Evolutionary conservation across 768 basidiomycete species (phyloP).

Genomic region (Mycena albidolilacea): DNA sequence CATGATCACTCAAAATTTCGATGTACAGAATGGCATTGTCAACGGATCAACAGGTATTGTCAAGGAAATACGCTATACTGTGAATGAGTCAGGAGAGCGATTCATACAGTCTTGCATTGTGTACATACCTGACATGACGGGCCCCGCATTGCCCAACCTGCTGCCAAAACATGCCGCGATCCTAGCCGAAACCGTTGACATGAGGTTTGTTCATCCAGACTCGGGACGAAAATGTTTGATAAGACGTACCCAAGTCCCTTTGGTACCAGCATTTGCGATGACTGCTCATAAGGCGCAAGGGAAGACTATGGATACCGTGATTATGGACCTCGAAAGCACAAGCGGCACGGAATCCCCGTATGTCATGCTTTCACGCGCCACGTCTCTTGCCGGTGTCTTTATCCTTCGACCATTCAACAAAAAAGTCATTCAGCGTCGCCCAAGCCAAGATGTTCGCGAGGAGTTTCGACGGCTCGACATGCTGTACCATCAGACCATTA

Average conservation of each 20-base stretch:
- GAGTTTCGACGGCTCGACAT: slow-evolving; percentile 16
- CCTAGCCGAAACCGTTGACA: slow-evolving; percentile 8
- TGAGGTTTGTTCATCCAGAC: slow-evolving; percentile 15
- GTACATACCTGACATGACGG: slow-evolving; percentile 14
- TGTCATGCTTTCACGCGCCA: slow-evolving; percentile 20
- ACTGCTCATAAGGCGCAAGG: slow-evolving; percentile 22
- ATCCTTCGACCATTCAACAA: slow-evolving; percentile 14
- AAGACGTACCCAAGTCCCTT: not conserved
- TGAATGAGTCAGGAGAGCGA: slow-evolving; percentile 5
- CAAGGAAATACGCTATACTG: too few relatives aligned
- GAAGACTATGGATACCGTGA: slow-evolving; percentile 12
- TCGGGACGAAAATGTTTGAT: slow-evolving; percentile 6
- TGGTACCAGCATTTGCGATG: slow-evolving; percentile 22
- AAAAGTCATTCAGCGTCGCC: slow-evolving; percentile 5
- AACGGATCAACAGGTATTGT: slow-evolving; percentile 15
- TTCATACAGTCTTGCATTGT: slow-evolving; percentile 7
- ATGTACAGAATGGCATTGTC: slow-evolving; percentile 49
- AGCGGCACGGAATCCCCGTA: too few relatives aligned
- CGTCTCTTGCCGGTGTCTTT: slow-evolving; percentile 5
- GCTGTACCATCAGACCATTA: slow-evolving; percentile 11
- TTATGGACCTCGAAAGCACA: slow-evolving; percentile 16
- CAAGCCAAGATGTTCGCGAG: slow-evolving; percentile 10
- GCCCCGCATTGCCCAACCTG: slow-evolving; percentile 4
- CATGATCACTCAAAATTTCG: slow-evolving; percentile 54
- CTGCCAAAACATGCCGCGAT: slow-evolving; percentile 10